phyloP scores from a whole-genome alignment of 1,139 yeast genomes.

The Scheffersomyces cryptocercus region DNA sequence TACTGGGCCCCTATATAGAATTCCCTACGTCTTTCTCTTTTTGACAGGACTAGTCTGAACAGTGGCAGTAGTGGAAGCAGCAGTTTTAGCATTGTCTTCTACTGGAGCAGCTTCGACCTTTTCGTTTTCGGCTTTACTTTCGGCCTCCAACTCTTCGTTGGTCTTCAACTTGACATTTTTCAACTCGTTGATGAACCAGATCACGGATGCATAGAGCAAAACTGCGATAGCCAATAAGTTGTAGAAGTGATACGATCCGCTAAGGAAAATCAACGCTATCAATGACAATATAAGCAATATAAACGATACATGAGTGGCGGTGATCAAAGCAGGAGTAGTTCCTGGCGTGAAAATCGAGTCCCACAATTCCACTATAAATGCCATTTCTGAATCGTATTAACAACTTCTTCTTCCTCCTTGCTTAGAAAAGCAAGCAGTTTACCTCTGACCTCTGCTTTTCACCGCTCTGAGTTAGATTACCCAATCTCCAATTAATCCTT shows the following conservation, averaged over 20 bases:
- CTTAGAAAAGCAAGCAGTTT: no score
- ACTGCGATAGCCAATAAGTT: constrained; percentile 70
- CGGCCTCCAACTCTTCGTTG: constrained; percentile 33
- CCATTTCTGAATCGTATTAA: constrained; percentile 16
- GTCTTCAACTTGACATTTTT: constrained; percentile 50
- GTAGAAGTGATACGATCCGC: constrained; percentile 74
- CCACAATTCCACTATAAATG: constrained; percentile 76
- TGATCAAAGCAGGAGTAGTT: constrained; percentile 78
- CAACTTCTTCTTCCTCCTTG: no score
- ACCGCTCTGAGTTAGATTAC: no score
- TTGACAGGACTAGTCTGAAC: constrained; percentile 6
- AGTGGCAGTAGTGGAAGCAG: neutral
- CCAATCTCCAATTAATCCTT: no score
- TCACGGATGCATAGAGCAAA: constrained; percentile 72
- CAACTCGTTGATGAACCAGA: constrained; percentile 86
- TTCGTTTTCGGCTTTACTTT: constrained; percentile 2
- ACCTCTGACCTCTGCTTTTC: no score
- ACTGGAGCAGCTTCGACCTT: neutral
- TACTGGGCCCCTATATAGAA: no score
- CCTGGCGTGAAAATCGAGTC: constrained; percentile 94
- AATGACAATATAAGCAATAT: constrained; percentile 54
- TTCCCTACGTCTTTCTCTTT: constrained; percentile 14
- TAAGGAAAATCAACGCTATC: constrained; percentile 56
- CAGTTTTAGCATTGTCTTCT: constrained; percentile 1
- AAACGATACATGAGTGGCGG: constrained; percentile 78